Evolutionary conservation across 768 basidiomycete genomes (phyloP).

Genomic region (Rubroboletus pulcherrimus): DNA sequence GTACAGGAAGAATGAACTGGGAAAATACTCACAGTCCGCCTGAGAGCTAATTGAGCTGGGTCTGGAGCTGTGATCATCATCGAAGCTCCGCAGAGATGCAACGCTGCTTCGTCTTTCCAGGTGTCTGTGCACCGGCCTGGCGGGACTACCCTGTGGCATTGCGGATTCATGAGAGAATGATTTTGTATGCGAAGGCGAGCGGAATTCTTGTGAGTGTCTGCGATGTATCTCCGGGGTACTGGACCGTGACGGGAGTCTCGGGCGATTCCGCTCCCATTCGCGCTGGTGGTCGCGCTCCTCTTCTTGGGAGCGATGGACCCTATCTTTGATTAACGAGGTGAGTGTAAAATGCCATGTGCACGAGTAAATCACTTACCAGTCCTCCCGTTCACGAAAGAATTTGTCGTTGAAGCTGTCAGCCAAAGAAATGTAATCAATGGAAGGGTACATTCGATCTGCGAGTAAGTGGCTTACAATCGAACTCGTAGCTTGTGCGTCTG

Average conservation of each 20-base stretch:
- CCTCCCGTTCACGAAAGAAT: slow-evolving; percentile 18
- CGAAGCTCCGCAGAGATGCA: slow-evolving; percentile 41
- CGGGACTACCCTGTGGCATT: slow-evolving; percentile 6
- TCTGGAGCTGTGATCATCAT: slow-evolving; percentile 39
- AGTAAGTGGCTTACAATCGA: slow-evolving; percentile 15
- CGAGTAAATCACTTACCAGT: slow-evolving; percentile 23
- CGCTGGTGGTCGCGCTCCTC: slow-evolving; percentile 37
- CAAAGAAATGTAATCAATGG: not conserved
- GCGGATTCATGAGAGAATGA: slow-evolving; percentile 16
- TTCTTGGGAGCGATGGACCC: slow-evolving; percentile 28
- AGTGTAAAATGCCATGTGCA: not conserved
- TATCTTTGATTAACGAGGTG: slow-evolving; percentile 19
- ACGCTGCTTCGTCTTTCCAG: slow-evolving; percentile 34
- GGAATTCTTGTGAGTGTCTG: slow-evolving; percentile 27
- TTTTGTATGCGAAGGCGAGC: slow-evolving; percentile 23
- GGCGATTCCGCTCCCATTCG: slow-evolving; percentile 48
- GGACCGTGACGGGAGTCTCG: slow-evolving; percentile 26
- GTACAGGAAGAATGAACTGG: not conserved
- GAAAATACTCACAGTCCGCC: slow-evolving; percentile 45
- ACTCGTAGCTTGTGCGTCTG: slow-evolving; percentile 12
- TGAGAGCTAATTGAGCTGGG: slow-evolving; percentile 47
- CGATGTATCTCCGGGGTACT: slow-evolving; percentile 23
- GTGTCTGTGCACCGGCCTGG: slow-evolving; percentile 5
- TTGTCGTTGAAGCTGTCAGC: slow-evolving; percentile 27
- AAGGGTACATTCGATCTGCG: not conserved